Evolutionary conservation across 1,284 basidiomycete genomes (phyloP), one percentile per base, ranked within the genome.

Genomic region (Malassezia japonica): DNA sequence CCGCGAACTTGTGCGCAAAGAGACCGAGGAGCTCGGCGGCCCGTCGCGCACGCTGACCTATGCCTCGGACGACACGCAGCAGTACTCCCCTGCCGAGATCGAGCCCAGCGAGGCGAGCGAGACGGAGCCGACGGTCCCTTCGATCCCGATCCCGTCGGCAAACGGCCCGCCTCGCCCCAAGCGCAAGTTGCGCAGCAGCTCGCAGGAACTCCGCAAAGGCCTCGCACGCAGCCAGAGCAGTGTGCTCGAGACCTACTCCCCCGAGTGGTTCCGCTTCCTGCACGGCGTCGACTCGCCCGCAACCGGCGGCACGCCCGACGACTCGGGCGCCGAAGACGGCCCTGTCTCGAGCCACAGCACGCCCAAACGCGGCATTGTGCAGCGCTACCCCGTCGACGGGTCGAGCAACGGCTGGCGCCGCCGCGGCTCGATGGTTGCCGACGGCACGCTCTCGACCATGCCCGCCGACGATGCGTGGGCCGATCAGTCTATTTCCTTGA

Each of bases 161-260:
- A 25, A 21, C 25, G 16, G 2, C 1, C 15, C 16, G 16, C 12
- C 36, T 2, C 15, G 28, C 28, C 15, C 6, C 10, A 13, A 8
- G 23, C 38, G 38, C 38, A 23, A 7, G 38, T 23, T 5, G 13
- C 28, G 38, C 38, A 23, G 1, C 8, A 10, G 10, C 9, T 23
- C 40, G 4, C 18, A 40, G 38, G 23, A 28, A 15, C 40, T 42
- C 25, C 40, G 40, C 25, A 28, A 29, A n/a, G 40, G 31, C 15
- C 31, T 42, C 10, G 9, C n/a, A 8, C 28, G 29, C 4, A 16
- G 33, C 33, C 7, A 6, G 13, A 33, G 20, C 33, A 33, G 44
- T 34, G 33, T 46, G 24, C 28, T 46, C 6, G 34, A 46, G 23
- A 46, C 24, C 15, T 46, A 46, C 28, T 46, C 44, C 8, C 44